Conservation (phyloP, 495 filamentous ascomycete species). For the Chaetomium tenue region DNA sequence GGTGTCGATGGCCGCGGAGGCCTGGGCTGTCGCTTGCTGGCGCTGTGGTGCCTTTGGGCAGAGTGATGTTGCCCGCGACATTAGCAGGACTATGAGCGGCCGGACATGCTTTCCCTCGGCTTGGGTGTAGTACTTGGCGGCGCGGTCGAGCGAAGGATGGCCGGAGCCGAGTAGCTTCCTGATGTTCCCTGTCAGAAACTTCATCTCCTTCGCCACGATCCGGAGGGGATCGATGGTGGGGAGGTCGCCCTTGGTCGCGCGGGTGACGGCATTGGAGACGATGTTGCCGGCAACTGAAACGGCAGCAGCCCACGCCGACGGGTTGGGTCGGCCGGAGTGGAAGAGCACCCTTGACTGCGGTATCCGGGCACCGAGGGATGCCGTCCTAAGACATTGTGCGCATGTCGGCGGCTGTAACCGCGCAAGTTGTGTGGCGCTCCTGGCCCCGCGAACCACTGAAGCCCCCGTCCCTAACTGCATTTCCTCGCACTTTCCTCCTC, state of each 20-base stretch:
- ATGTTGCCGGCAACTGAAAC: conserved; percentile 76
- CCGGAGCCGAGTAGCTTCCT: conserved; percentile 83
- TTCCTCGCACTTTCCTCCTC: conserved; percentile 25
- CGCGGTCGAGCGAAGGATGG: conserved; percentile 88
- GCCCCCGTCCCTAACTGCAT: conserved; percentile 48
- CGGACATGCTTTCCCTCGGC: conserved; percentile 95
- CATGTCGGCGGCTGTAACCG: conserved; percentile 31
- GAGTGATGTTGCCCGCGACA: conserved; percentile 86
- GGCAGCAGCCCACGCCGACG: conserved; percentile 55
- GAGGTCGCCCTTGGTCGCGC: conserved; percentile 56
- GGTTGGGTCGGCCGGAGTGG: conserved; percentile 39
- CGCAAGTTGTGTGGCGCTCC: conserved; percentile 23
- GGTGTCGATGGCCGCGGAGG: conserved; percentile 60
- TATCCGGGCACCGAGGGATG: conserved; percentile 37
- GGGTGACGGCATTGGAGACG: conserved; percentile 64
- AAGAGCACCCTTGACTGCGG: conserved; percentile 37
- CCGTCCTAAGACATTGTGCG: conserved; percentile 38
- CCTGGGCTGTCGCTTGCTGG: conserved; percentile 37
- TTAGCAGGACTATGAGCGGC: conserved; percentile 88
- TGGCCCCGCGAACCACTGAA: conserved; percentile 37
- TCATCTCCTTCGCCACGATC: conserved; percentile 91
- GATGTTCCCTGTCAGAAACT: conserved; percentile 87
- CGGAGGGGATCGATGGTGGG: conserved; percentile 67
- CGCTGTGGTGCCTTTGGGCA: conserved; percentile 61
- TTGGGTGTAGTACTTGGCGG: conserved; percentile 97